These are phyloP conservation scores for Meripilus lineatus DNA, from an alignment of 1,284 basidiomycete genomes.

Conservation along the genomic window DNA sequence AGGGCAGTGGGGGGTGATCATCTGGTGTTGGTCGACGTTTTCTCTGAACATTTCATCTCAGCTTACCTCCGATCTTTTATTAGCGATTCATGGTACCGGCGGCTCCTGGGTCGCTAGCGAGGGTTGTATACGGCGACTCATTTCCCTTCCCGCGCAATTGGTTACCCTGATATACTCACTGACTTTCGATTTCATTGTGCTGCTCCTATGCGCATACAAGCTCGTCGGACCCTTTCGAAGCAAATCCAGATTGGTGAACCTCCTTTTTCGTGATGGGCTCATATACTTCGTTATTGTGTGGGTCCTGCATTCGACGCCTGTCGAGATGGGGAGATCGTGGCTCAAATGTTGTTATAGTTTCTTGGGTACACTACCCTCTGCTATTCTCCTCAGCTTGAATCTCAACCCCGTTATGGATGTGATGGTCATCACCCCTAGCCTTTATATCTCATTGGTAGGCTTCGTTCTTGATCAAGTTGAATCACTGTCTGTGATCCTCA, in stretches of 20 bases:
- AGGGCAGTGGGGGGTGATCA: slow-evolving; percentile 67
- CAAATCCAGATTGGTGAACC: slow-evolving; percentile 45
- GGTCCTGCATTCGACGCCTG: slow-evolving; percentile 65
- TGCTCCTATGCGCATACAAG: slow-evolving; percentile 37
- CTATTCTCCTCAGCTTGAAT: slow-evolving; percentile 68
- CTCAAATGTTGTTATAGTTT: not conserved
- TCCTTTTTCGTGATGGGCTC: slow-evolving; percentile 67
- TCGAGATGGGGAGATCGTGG: too few relatives aligned
- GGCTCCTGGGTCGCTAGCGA: not conserved
- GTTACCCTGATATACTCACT: slow-evolving; percentile 30
- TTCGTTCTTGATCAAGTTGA: too few relatives aligned
- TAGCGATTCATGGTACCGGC: not conserved
- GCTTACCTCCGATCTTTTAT: not conserved
- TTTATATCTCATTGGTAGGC: too few relatives aligned
- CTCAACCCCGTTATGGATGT: slow-evolving; percentile 75
- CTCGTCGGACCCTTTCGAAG: slow-evolving; percentile 35
- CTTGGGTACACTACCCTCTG: not conserved
- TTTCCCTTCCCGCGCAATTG: too few relatives aligned
- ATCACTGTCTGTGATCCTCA: not conserved
- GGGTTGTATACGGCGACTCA: not conserved
- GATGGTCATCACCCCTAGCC: too few relatives aligned
- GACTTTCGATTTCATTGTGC: slow-evolving; percentile 28
- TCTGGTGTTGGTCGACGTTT: slow-evolving; percentile 54
- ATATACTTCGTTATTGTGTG: slow-evolving; percentile 73
- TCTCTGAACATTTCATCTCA: not conserved